Evolutionary conservation across 495 filamentous ascomycete species (phyloP).

Genomic region (Aspergillus panamensis): DNA sequence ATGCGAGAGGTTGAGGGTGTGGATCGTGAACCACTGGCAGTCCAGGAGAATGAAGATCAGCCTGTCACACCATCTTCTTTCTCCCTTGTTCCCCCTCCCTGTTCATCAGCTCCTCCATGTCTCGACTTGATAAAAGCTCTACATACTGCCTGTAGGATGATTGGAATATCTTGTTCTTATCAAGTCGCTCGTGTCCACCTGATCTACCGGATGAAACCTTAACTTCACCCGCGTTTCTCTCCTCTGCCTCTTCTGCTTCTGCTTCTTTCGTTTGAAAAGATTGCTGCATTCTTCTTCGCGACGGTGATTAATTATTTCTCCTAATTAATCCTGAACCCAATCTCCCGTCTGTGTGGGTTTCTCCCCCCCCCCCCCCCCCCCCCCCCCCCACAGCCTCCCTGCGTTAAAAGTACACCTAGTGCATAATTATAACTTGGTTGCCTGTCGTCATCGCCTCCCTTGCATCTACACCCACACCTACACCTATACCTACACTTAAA

Average conservation of each 20-base stretch:
- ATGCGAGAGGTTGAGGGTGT: too few relatives aligned
- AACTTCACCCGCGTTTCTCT: not conserved
- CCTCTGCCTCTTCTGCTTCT: not conserved
- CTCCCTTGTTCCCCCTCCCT: not conserved
- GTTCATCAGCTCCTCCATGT: not conserved
- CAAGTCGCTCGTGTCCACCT: not conserved
- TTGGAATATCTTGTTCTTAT: not conserved
- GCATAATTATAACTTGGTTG: slow-evolving; percentile 2
- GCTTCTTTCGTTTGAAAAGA: not conserved
- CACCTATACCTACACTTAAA: too few relatives aligned
- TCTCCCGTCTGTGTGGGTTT: not conserved
- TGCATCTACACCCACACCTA: too few relatives aligned
- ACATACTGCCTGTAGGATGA: not conserved
- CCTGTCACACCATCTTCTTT: slow-evolving; percentile 1
- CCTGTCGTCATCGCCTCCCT: slow-evolving; percentile 15
- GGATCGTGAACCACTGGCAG: not conserved
- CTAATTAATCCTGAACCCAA: too few relatives aligned
- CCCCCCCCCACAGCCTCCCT: not conserved
- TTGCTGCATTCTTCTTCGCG: too few relatives aligned
- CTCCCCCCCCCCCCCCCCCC: not conserved
- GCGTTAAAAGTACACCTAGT: too few relatives aligned
- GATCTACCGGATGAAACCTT: not conserved
- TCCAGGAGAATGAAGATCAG: not conserved
- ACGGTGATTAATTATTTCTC: too few relatives aligned
- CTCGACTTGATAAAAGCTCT: not conserved